Percentiles rank a stretch among this genome's conserved stretches.
phyloP scores from a whole-genome alignment of 768 basidiomycete genomes.

The Trametes meyenii region DNA sequence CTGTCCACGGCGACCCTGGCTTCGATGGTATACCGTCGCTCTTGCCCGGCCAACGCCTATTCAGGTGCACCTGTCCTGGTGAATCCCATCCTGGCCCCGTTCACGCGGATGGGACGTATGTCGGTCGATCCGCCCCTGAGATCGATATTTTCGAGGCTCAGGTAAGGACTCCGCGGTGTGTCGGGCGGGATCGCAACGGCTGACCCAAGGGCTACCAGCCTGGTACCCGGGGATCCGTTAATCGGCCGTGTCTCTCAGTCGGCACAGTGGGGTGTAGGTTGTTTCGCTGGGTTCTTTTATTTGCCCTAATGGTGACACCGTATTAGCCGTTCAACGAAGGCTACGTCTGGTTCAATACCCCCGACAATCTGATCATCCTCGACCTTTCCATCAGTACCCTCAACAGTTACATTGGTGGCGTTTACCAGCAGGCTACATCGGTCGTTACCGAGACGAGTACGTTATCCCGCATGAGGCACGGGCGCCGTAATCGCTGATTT shows the following conservation, averaged over 20 bases:
- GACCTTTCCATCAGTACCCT: conserved; percentile 52
- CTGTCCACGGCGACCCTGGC: conserved; percentile 53
- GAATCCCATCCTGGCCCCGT: conserved; percentile 58
- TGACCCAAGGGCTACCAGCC: too few relatives aligned
- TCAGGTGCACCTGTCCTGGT: conserved; percentile 49
- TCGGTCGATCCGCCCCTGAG: conserved; percentile 67
- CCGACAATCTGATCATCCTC: conserved; percentile 58
- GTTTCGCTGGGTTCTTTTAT: not conserved
- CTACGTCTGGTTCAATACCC: conserved; percentile 72
- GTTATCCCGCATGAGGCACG: not conserved
- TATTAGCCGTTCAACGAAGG: conserved; percentile 75
- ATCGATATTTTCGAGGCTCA: conserved; percentile 88
- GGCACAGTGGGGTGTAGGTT: conserved; percentile 76
- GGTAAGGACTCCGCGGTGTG: too few relatives aligned
- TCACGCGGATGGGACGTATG: conserved; percentile 56
- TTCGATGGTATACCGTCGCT: conserved; percentile 58
- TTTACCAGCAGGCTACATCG: conserved; percentile 75
- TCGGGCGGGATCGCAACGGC: too few relatives aligned
- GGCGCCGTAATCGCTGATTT: not conserved
- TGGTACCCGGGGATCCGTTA: conserved; percentile 44
- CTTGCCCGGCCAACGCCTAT: conserved; percentile 34
- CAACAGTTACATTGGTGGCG: conserved; percentile 76
- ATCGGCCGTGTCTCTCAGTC: conserved; percentile 83
- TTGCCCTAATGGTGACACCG: not conserved
- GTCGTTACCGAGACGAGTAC: conserved; percentile 40